phyloP scores from a whole-genome alignment of 176 grass and related monocot genomes.

The Lolium multiflorum region DNA sequence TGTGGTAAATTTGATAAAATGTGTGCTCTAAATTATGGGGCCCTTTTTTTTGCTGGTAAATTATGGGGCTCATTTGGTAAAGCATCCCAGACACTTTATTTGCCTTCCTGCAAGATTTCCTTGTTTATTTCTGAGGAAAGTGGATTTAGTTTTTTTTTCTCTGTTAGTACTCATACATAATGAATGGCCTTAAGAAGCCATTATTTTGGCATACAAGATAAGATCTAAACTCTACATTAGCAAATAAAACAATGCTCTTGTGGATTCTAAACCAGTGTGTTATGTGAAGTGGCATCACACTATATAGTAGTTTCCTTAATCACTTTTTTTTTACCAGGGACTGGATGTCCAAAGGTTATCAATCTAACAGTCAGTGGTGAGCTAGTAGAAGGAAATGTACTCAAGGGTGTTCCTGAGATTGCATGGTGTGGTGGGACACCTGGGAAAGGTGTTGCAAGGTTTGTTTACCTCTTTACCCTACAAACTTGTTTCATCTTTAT shows the following conservation, averaged over 20 bases:
- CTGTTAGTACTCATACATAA: slow-evolving; percentile 17
- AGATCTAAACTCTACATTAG: slow-evolving; percentile 8
- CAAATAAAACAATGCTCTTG: slow-evolving; percentile 22
- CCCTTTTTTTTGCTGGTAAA: not conserved
- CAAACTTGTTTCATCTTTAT: slow-evolving; percentile 20
- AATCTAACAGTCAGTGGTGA: slow-evolving; percentile 77
- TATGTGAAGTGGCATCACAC: not conserved
- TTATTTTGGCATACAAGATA: slow-evolving; percentile 9
- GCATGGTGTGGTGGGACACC: slow-evolving; percentile 94
- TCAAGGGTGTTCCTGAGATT: slow-evolving; percentile 84
- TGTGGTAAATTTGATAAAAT: slow-evolving; percentile 3
- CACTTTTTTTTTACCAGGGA: slow-evolving; percentile 63
- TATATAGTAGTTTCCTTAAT: slow-evolving; percentile 34
- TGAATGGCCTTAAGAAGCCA: slow-evolving; percentile 6
- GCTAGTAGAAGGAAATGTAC: slow-evolving; percentile 86
- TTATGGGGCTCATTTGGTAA: slow-evolving; percentile 26
- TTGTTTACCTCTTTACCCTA: slow-evolving; percentile 41
- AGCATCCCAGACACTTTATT: slow-evolving; percentile 32
- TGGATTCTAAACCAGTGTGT: slow-evolving; percentile 8
- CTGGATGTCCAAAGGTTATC: slow-evolving; percentile 94
- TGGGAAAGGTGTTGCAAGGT: slow-evolving; percentile 90
- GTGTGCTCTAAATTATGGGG: not conserved
- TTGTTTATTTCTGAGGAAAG: not conserved
- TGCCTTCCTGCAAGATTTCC: not conserved
- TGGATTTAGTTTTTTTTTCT: slow-evolving; percentile 6